phyloP scores from a whole-genome alignment of 2,329 filamentous ascomycete genomes.

The Aspergillus sp. region DNA sequence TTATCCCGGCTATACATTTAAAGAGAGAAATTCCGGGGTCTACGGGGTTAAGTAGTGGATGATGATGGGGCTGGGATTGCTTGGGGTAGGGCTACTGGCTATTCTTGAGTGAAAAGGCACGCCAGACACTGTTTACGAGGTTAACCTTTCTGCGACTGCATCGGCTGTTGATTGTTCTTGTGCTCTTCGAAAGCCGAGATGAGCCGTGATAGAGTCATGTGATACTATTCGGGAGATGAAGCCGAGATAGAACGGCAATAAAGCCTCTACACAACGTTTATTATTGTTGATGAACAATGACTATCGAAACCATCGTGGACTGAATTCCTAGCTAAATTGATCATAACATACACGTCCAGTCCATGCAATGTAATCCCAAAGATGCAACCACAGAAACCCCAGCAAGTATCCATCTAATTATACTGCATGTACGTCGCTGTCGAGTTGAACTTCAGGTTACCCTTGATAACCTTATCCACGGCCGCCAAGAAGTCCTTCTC shows the following conservation, averaged over 20 bases:
- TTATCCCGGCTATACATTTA: conserved; percentile 23
- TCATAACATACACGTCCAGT: conserved; percentile 32
- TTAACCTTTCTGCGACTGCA: not conserved
- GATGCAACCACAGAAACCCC: conserved; percentile 14
- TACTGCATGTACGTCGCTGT: conserved; percentile 99
- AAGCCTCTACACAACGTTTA: not conserved
- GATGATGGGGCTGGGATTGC: not conserved
- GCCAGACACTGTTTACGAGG: not conserved
- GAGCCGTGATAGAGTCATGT: conserved; percentile 12
- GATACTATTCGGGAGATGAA: conserved; percentile 8
- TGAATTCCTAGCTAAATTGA: conserved; percentile 28
- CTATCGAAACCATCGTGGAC: conserved; percentile 15
- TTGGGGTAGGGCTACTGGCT: not conserved
- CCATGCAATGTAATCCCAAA: conserved; percentile 25
- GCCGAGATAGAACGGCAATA: not conserved
- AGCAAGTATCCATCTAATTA: conserved; percentile 66
- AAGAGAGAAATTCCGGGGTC: conserved; percentile 17
- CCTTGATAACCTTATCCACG: conserved; percentile 99
- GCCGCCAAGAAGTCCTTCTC: conserved; percentile 99
- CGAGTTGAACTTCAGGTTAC: conserved; percentile 98
- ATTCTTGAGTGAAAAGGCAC: not conserved
- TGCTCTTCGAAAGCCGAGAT: conserved; percentile 1
- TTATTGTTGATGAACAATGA: not conserved
- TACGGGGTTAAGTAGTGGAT: not conserved
- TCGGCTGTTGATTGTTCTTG: not conserved